Evolutionary conservation across 1,139 yeast species (phyloP).

Genomic region (Hansenula sp.): DNA sequence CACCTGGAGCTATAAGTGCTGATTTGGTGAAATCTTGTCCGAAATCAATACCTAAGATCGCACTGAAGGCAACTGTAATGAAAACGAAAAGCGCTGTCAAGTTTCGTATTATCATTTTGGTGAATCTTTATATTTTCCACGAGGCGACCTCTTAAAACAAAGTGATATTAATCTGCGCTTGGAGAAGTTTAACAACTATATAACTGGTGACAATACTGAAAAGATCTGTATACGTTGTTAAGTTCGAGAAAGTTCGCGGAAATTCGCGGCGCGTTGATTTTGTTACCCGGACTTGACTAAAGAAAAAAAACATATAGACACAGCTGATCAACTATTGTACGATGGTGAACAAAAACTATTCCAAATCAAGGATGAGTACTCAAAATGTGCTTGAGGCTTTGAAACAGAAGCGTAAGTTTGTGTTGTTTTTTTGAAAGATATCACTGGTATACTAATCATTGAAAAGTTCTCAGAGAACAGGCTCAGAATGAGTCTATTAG

Average conservation of each 20-base stretch:
- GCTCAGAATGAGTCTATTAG: background rate
- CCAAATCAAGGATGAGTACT: conserved; percentile 12
- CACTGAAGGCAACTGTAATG: conserved; percentile 32
- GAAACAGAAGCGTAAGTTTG: conserved; percentile 19
- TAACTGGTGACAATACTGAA: too few species aligned
- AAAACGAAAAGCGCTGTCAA: conserved; percentile 1
- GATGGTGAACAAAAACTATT: background rate
- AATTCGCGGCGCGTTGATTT: too few species aligned
- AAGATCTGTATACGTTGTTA: too few species aligned
- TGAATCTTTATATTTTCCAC: background rate
- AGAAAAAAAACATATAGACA: too few species aligned
- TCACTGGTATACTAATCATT: background rate
- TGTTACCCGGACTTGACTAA: too few species aligned
- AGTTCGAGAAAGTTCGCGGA: background rate
- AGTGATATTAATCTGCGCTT: too few species aligned
- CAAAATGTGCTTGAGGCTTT: conserved; percentile 18
- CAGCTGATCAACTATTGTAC: background rate
- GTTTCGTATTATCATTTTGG: conserved; percentile 5
- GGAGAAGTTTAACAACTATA: too few species aligned
- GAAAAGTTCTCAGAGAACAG: background rate
- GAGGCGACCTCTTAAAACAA: too few species aligned
- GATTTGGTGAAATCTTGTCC: conserved; percentile 91
- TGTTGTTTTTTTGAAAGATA: background rate
- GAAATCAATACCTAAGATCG: conserved; percentile 82
- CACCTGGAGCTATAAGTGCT: conserved; percentile 84